Conservation (phyloP, 805 yeast species). For the Barnettozyma californica region DNA sequence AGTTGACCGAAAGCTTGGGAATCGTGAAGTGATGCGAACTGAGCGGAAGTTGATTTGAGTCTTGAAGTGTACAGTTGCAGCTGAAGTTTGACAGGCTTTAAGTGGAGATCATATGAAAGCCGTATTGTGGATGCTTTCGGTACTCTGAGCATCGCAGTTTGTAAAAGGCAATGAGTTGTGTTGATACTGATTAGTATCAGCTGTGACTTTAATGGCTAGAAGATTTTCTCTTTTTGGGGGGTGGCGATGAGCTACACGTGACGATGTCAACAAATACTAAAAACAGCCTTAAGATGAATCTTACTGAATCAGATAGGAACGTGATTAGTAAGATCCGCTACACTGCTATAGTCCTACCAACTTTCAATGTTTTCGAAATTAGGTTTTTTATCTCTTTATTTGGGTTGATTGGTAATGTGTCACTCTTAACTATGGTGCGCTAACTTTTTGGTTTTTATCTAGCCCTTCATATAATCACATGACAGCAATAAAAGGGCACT, state of each 20-base stretch:
- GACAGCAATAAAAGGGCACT: background rate
- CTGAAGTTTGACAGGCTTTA: background rate
- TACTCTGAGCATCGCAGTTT: background rate
- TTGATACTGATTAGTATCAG: background rate
- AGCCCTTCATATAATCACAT: background rate
- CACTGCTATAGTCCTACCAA: background rate
- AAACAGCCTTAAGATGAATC: background rate
- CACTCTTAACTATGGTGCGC: background rate
- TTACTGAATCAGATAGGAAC: too few relatives aligned
- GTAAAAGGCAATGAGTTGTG: background rate
- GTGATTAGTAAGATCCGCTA: background rate
- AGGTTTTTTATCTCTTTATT: too few relatives aligned
- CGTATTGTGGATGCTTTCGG: background rate
- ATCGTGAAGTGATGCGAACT: slow-evolving; percentile 31
- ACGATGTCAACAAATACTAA: background rate
- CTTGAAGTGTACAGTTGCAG: background rate
- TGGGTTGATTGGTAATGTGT: background rate
- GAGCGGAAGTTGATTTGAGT: background rate
- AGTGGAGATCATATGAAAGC: background rate
- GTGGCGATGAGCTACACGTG: background rate
- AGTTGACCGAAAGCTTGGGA: slow-evolving; percentile 40
- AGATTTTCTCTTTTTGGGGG: background rate
- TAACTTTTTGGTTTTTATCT: background rate
- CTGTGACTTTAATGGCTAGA: background rate
- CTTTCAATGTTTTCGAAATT: too few relatives aligned